These are phyloP conservation scores for Phytopythium helicoides DNA, from an alignment of 352 stramenopile species.

Conservation along the genomic window DNA sequence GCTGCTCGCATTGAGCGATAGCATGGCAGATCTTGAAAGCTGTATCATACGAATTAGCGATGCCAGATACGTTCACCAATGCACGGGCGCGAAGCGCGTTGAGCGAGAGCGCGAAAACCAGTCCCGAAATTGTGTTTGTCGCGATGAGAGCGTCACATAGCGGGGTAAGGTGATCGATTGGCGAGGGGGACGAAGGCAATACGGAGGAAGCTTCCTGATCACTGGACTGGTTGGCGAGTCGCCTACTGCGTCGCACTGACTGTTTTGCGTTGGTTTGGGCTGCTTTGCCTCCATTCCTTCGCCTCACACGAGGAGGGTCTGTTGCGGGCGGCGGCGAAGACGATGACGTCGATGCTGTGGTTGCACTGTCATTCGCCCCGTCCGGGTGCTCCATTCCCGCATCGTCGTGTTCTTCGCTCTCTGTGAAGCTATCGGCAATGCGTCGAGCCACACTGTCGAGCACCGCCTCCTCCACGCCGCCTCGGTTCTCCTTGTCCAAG, in stretches of 20 bases:
- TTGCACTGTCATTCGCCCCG: not conserved
- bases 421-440: slow-evolving; percentile 9
- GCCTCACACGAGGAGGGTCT: not conserved
- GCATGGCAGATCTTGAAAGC: slow-evolving; percentile 26
- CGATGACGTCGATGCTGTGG: not conserved
- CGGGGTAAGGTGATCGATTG: slow-evolving; percentile 21
- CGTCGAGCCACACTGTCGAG: slow-evolving; percentile 4
- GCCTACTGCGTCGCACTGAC: slow-evolving; percentile 21
- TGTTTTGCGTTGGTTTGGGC: no score
- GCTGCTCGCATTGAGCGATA: slow-evolving; percentile 38
- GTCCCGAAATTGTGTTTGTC: slow-evolving; percentile 39
- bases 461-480: not conserved
- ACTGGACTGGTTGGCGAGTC: slow-evolving; percentile 14
- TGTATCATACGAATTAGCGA: slow-evolving; percentile 15
- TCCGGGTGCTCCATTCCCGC: not conserved
- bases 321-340: not conserved
- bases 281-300: not conserved
- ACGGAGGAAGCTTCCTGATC: slow-evolving; percentile 6
- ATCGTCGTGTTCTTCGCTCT: not conserved
- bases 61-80: not conserved
- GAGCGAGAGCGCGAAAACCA: slow-evolving; percentile 34
- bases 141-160: slow-evolving; percentile 31
- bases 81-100: slow-evolving; percentile 26
- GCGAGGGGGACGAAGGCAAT: not conserved
- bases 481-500: slow-evolving; percentile 11